Percentiles rank a stretch among this genome's conserved stretches.
phyloP scores from a whole-genome alignment of 192 early-diverging fungal species.

The Entomortierella lignicola region DNA sequence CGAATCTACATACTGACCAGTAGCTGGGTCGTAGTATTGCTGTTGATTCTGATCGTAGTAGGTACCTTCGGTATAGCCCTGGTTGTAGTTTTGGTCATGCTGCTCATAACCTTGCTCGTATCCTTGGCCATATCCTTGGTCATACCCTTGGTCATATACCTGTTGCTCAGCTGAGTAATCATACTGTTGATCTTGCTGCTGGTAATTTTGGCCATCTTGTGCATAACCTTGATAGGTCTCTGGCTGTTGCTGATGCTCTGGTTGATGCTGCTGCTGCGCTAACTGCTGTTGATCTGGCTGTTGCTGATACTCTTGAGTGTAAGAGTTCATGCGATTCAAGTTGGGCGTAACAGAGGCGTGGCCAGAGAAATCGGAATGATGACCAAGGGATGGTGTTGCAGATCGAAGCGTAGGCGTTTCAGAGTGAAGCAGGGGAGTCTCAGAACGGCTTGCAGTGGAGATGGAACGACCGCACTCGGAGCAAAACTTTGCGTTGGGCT shows the following conservation, averaged over 20 bases:
- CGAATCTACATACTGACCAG: conserved; percentile 28
- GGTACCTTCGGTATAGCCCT: conserved; percentile 28
- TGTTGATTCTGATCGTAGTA: conserved; percentile 46
- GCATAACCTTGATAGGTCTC: conserved; percentile 3
- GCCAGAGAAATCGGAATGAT: conserved; percentile 23
- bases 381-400: conserved; percentile 51
- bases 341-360: conserved; percentile 27
- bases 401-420: conserved; percentile 5
- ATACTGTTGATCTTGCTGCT: conserved; percentile 16
- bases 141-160: not conserved
- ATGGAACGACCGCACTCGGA: conserved; percentile 68
- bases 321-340: conserved; percentile 38
- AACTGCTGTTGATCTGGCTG: too few relatives aligned
- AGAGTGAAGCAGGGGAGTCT: conserved; percentile 47
- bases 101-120: conserved; percentile 37
- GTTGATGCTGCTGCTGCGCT: conserved; percentile 2
- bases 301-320: conserved; percentile 28
- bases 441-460: conserved; percentile 47
- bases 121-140: conserved; percentile 6
- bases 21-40: conserved; percentile 29
- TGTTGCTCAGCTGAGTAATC: conserved; percentile 10
- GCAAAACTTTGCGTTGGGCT: conserved; percentile 66
- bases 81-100: conserved; percentile 27
- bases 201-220: conserved; percentile 7
- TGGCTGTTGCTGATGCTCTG: not conserved